Conservation (phyloP, 1,284 basidiomycete species). For the Marasmius oreades region DNA sequence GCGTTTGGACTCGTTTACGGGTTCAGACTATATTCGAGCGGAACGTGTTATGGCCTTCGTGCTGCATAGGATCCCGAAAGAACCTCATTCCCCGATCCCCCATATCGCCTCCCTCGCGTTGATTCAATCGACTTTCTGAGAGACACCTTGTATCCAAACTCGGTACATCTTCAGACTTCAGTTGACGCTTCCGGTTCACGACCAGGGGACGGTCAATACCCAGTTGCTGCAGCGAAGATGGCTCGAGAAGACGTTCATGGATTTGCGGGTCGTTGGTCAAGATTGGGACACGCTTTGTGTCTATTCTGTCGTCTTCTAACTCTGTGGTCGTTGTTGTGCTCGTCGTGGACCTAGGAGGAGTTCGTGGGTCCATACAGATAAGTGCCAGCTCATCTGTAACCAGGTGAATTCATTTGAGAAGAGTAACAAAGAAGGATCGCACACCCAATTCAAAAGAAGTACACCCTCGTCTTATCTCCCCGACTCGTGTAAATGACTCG, state of each 20-base stretch:
- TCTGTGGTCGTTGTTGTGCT: conserved; percentile 21
- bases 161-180: conserved; percentile 99
- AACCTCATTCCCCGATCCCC: too few species aligned
- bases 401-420: neutral
- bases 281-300: conserved; percentile 23
- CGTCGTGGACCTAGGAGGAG: conserved; percentile 24
- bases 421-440: conserved; percentile 17
- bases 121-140: conserved; percentile 46
- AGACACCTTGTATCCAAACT: conserved; percentile 92
- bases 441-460: conserved; percentile 90
- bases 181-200: conserved; percentile 86
- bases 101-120: neutral
- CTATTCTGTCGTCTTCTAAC: conserved; percentile 33
- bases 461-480: conserved; percentile 95
- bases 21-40: too few species aligned
- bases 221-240: conserved; percentile 44
- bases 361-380: conserved; percentile 67
- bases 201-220: conserved; percentile 88
- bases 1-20: too few species aligned
- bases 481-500: conserved; percentile 64
- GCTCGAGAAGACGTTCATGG: conserved; percentile 40
- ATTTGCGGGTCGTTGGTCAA: conserved; percentile 30
- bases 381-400: conserved; percentile 73
- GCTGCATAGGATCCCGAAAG: too few species aligned
- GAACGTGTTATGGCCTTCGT: too few species aligned